Evolutionary conservation across 2,329 filamentous ascomycete genomes (phyloP), one percentile per base, ranked within the genome.

Genomic region (Parasarocladium wereldwijsianum): DNA sequence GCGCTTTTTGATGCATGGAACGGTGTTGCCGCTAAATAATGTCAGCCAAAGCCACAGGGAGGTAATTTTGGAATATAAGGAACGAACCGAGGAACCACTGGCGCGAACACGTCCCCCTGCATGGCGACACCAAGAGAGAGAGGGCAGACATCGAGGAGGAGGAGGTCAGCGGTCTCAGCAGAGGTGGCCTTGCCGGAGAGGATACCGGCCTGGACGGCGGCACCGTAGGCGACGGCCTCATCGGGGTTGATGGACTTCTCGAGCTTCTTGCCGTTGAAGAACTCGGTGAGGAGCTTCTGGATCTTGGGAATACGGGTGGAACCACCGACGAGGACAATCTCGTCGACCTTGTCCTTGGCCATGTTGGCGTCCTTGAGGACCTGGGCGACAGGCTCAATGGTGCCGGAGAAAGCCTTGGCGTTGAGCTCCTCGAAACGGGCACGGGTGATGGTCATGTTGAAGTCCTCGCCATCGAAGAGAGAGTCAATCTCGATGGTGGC

Each of bases 201-300:
- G 57, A 98, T 94, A 76, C 86, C 90, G 44, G 90, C 90, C 69
- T 98, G 90, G 39, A 98, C 87, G 47, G 90, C 90, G 43, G 90
- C 90, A 76, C 90, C 90, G 64, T 94, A 94, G 48, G 90, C 90
- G 51, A 98, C 90, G 46, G 90, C 90, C 72, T 98, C 90, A 55
- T 98, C 90, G 50, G 90, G 90, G 76, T 98, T 98, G 70, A 96
- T 96, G 70, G 82, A 90, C 73, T 94, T 96, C 76, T 96, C 87
- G 44, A 94, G 83, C 80, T 98, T 94, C 84, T 98, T 98, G 64
- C 86, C 86, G 58, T 92, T 82, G 68, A 98, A 98, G 75, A 86
- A 94, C 64, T 98, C 90, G 66, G 78, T 86, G 44, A 98, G 77
- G 43, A 98, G 80, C 76, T 96, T 96, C 78, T 98, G 90, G 60